Percentiles rank a stretch among this genome's conserved stretches.
phyloP scores from a whole-genome alignment of 257 asterid genomes.

The Coffea canephora region DNA sequence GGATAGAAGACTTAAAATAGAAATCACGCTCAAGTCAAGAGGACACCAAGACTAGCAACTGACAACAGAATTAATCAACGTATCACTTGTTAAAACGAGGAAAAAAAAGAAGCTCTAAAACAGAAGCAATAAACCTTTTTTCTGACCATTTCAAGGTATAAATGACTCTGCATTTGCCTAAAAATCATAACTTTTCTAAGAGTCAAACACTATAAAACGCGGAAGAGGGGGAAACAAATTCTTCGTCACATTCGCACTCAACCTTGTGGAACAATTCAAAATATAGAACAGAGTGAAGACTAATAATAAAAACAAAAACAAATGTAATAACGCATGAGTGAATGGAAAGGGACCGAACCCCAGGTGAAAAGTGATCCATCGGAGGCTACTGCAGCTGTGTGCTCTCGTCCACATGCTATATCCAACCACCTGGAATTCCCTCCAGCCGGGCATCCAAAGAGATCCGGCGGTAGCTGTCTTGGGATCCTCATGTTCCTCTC shows the following conservation, averaged over 20 bases:
- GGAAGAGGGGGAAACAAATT: not conserved
- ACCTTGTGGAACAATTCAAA: not conserved
- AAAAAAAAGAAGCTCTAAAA: not conserved
- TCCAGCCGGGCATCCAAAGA: slow-evolving; percentile 74
- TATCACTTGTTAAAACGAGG: not conserved
- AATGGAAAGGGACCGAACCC: slow-evolving; percentile 50
- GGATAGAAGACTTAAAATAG: not conserved
- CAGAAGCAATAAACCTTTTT: not conserved
- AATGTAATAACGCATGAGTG: not conserved
- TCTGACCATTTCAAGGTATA: not conserved
- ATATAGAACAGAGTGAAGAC: not conserved
- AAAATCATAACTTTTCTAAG: not conserved
- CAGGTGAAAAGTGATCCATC: slow-evolving; percentile 92
- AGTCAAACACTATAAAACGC: not conserved
- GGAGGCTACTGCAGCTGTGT: slow-evolving; percentile 87
- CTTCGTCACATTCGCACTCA: not conserved
- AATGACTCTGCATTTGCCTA: not conserved
- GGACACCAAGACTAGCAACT: not conserved
- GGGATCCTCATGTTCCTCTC: slow-evolving; percentile 71
- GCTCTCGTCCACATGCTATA: slow-evolving; percentile 90
- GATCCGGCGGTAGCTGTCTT: slow-evolving; percentile 76
- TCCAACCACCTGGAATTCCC: slow-evolving; percentile 80
- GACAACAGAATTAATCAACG: not conserved
- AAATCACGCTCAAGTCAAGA: not conserved
- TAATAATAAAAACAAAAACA: not conserved